phyloP scores from a whole-genome alignment of 2,329 filamentous ascomycete species.

The Cladosporium velox region DNA sequence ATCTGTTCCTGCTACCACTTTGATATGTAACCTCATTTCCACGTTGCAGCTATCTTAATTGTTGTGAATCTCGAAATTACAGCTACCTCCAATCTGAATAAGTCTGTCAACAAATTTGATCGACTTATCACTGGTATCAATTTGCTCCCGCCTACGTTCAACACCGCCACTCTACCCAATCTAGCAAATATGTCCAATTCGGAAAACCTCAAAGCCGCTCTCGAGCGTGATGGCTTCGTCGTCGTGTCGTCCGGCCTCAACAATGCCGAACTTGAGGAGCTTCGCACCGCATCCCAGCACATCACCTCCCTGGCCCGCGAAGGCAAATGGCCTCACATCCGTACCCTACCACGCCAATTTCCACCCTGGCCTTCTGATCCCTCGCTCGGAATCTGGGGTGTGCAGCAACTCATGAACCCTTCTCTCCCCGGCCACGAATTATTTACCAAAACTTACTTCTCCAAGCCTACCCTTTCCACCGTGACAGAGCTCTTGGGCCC shows the following conservation, averaged over 20 bases:
- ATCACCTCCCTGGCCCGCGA: slow-evolving; percentile 63
- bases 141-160: background rate
- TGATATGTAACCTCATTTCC: slow-evolving; percentile 19
- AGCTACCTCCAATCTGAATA: background rate
- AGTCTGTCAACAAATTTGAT: background rate
- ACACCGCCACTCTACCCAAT: background rate
- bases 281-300: slow-evolving; percentile 61
- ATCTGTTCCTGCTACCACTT: slow-evolving; percentile 2
- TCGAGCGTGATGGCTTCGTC: slow-evolving; percentile 69
- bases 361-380: slow-evolving; percentile 72
- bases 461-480: slow-evolving; percentile 61
- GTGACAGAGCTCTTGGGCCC: slow-evolving; percentile 63
- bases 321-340: slow-evolving; percentile 79
- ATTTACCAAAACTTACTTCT: slow-evolving; percentile 74
- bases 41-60: background rate
- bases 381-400: slow-evolving; percentile 77
- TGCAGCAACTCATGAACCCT: slow-evolving; percentile 82
- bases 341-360: slow-evolving; percentile 86
- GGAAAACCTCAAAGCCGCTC: background rate
- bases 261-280: slow-evolving; percentile 55
- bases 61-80: background rate
- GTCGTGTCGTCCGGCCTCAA: slow-evolving; percentile 67
- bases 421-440: slow-evolving; percentile 58
- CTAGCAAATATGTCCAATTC: background rate
- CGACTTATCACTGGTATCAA: background rate